Evolutionary conservation across 352 stramenopile species (phyloP), one percentile per base, ranked within the genome.

Genomic region (Phytopythium delawarense): DNA sequence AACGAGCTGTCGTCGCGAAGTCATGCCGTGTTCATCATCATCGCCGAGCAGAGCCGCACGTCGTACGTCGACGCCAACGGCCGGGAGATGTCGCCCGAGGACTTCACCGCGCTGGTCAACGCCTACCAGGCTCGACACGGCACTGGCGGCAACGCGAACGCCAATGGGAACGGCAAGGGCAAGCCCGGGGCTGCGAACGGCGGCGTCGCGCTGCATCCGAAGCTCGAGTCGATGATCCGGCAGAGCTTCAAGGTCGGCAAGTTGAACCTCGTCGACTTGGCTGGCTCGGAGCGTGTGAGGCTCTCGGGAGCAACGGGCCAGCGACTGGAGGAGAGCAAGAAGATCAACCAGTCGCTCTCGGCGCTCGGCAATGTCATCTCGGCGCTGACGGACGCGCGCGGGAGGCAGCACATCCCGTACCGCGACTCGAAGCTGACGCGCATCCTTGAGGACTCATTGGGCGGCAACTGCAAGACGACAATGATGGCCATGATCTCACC

Each of bases 401-500:
- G 87, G 1, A 69, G 91, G 11, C 84, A 96, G 70, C 93, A 98
- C 58, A 97, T 98, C 56, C 93, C 91, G 16, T 98, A 98, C 58
- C 87, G 93, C 23, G 92, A 98, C 62, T 94, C 78, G 28, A 98
- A 98, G 65, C 87, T 98, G n/a, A 98, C 92, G 16, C 78, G 92
- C 7, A 97, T 98, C 48, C 63, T 98, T 7, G 83, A 96, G 59
- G 84, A 96, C 61, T 91, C 81, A 16, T 65, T 97, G 0, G 89
- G 89, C 25, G 89, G 91, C 7, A 98, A 98, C 63, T 98, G 94
- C 77, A 98, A 97, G 70, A 98, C 94, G 13, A 97, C 90, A 21
- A 98, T 98, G 94, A 98, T 98, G 84, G 93, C 91, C 5, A 98
- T 98, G 90, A 93, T 98, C 63, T 97, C 84, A 6, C 94, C 94